These are phyloP conservation scores for Adenanthera pavonina DNA, from an alignment of 306 rosid genomes.

Conservation along the genomic window DNA sequence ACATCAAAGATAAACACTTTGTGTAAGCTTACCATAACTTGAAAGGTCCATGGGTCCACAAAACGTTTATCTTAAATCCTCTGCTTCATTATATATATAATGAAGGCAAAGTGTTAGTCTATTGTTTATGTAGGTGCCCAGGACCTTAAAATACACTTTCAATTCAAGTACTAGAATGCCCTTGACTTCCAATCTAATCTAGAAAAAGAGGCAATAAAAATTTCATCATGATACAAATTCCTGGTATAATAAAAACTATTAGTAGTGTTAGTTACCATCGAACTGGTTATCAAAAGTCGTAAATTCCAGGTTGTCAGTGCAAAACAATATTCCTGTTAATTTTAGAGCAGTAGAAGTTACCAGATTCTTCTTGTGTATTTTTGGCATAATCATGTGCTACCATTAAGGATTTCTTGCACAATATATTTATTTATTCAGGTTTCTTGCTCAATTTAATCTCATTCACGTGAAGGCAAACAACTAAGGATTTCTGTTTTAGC, in stretches of 20 bases:
- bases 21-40: not conserved
- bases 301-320: not conserved
- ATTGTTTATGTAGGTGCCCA: too few species aligned
- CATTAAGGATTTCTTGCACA: not conserved
- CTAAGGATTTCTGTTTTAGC: conserved; percentile 12
- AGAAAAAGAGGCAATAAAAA: not conserved
- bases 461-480: not conserved
- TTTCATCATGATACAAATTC: not conserved
- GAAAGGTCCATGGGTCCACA: not conserved
- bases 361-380: not conserved
- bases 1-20: not conserved
- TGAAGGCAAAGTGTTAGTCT: not conserved
- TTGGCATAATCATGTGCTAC: not conserved
- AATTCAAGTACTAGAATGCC: not conserved
- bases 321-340: not conserved
- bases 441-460: conserved; percentile 16
- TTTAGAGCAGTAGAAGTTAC: not conserved
- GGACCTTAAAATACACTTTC: too few species aligned
- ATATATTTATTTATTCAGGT: not conserved
- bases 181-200: not conserved
- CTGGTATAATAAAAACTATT: not conserved
- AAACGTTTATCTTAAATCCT: not conserved
- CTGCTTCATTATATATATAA: not conserved
- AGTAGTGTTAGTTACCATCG: not conserved
- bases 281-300: not conserved